Evolutionary conservation across 495 filamentous ascomycete species (phyloP), one percentile per base, ranked within the genome.

Genomic region (Sordaria brevicollis): DNA sequence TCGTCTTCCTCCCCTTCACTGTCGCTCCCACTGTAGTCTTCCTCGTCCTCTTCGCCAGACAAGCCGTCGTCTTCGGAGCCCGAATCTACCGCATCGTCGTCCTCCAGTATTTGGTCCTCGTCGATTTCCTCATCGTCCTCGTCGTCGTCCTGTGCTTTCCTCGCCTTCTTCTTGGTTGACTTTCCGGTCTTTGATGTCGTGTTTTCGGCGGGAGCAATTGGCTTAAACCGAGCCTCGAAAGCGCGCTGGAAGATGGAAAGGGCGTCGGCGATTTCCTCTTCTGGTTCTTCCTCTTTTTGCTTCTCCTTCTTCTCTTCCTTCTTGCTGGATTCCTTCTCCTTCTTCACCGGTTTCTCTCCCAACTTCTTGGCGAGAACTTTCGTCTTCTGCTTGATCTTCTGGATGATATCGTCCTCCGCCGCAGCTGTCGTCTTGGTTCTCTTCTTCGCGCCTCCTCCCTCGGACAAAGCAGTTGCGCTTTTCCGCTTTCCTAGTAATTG

Each of bases 211-310:
- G 71, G 73, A 71, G 83, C 83, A 25, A 97, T 75, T 11, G 94
- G 92, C 72, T 89, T 86, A 79, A 97, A 98, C 74, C 90, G 89
- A 9, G 90, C 87, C 80, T 97, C 95, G 78, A 99, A 98, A 76
- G 92, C 89, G 71, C 88, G 89, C 69, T 88, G 88, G 72, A 99
- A 89, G 37, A 91, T 81, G 68, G 77, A 81, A 67, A 81, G 79
- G 0, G 79, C 81, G n/a, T 80, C 76, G 19, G 75, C 76, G 31
- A 79, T 72, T 57, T 79, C 79, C 10, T 72, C 67, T 2, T 75
- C 70, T 35, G 79, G 36, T 1, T 65, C 68, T 5, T 69, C 71
- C 13, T 72, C 35, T 35, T 75, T 71, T 5, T 67, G 38, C 19
- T 78, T 77, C n/a, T 75, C 17, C 37, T 38, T 17, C 37, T 38